A percentile compares a stretch with the other conserved stretches of the same genome.
Conservation (phyloP, 176 grass and related monocot genomes). For the Phragmites australis region DNA sequence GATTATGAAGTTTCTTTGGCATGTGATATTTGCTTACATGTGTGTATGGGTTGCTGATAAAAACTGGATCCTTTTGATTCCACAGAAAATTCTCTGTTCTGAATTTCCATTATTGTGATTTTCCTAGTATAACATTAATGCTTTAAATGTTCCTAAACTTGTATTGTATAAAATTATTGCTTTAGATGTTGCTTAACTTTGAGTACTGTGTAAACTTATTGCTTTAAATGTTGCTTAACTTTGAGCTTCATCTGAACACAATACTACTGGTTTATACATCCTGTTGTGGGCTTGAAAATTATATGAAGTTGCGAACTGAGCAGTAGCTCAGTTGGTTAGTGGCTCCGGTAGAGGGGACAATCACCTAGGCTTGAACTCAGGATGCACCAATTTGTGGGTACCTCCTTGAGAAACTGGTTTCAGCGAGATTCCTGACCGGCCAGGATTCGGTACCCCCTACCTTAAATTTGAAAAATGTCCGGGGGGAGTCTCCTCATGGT, state of each 20-base stretch:
- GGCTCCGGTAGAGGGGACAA: too few relatives aligned
- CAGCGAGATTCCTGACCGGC: too few relatives aligned
- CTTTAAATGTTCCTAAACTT: background rate
- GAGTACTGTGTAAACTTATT: background rate
- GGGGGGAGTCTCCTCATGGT: too few relatives aligned
- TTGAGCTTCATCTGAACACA: background rate
- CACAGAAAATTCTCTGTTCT: background rate
- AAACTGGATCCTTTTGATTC: background rate
- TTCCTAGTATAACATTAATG: background rate
- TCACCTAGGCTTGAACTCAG: too few relatives aligned
- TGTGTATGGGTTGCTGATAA: background rate
- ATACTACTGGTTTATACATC: background rate
- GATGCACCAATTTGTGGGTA: too few relatives aligned
- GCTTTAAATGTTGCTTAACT: background rate
- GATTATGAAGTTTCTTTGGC: background rate
- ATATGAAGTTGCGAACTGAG: background rate
- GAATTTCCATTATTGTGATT: background rate
- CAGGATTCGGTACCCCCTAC: too few relatives aligned
- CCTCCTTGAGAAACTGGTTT: too few relatives aligned
- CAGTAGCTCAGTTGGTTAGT: too few relatives aligned
- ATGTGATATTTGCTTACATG: background rate
- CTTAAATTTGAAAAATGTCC: too few relatives aligned
- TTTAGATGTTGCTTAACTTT: background rate
- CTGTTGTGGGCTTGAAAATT: background rate
- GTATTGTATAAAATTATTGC: background rate